These are phyloP conservation scores for Boletus rubroflammeus DNA, from an alignment of 768 basidiomycete genomes.

Conservation along the genomic window DNA sequence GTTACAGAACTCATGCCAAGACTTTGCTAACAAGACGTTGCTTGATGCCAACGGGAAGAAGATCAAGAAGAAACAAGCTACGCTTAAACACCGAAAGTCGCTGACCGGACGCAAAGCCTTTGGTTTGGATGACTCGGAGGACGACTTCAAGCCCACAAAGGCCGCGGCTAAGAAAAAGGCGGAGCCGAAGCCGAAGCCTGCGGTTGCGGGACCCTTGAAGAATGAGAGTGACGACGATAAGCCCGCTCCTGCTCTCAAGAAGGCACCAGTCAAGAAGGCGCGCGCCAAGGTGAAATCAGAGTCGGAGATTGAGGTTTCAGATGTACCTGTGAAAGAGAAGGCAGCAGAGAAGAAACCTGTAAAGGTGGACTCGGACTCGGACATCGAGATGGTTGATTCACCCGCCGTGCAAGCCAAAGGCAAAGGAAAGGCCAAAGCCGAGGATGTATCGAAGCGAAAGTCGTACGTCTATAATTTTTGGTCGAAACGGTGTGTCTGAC, in stretches of 20 bases:
- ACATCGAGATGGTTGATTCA: slow-evolving; percentile 30
- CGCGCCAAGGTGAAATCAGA: slow-evolving; percentile 38
- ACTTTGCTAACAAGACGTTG: slow-evolving; percentile 42
- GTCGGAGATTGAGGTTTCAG: slow-evolving; percentile 35
- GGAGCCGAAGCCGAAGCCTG: slow-evolving; percentile 23
- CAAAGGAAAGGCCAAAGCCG: slow-evolving; percentile 44
- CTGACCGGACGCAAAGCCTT: slow-evolving; percentile 38
- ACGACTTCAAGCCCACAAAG: slow-evolving; percentile 55
- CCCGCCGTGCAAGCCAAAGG: slow-evolving; percentile 31
- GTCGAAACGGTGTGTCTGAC: slow-evolving; percentile 11
- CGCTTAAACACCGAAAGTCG: slow-evolving; percentile 53
- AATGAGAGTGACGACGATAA: slow-evolving; percentile 42
- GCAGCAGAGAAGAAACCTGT: slow-evolving; percentile 18
- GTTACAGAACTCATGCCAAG: slow-evolving; percentile 37
- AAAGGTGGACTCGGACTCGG: slow-evolving; percentile 38
- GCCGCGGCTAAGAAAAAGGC: slow-evolving; percentile 40
- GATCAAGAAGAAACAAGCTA: slow-evolving; percentile 55
- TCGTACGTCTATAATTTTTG: slow-evolving; percentile 41
- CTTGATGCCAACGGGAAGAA: slow-evolving; percentile 50
- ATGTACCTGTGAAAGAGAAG: slow-evolving; percentile 21
- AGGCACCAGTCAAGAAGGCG: slow-evolving; percentile 31
- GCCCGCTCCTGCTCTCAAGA: slow-evolving; percentile 27
- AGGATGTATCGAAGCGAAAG: slow-evolving; percentile 56
- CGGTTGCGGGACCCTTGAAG: slow-evolving; percentile 41
- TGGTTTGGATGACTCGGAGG: slow-evolving; percentile 42